These are phyloP conservation scores for Gracilaria domingensis DNA, from an alignment of 23 red algal species.

Conservation along the genomic window DNA sequence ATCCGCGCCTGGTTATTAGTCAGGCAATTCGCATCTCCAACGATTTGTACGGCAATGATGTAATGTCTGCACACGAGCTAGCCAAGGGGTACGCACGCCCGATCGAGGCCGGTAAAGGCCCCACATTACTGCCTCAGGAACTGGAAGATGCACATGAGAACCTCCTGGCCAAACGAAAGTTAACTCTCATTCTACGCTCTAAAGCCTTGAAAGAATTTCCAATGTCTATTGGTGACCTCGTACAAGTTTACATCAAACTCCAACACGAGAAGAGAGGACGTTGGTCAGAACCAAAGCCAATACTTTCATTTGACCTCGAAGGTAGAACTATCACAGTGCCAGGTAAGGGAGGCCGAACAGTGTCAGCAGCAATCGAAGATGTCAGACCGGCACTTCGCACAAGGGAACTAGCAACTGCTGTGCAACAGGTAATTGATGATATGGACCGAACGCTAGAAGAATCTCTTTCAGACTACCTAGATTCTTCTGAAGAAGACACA, in stretches of 20 bases:
- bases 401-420: slow-evolving; percentile 16
- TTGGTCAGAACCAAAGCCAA: neutral
- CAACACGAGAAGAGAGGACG: neutral
- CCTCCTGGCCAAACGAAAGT: slow-evolving; percentile 45
- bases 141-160: slow-evolving; percentile 2
- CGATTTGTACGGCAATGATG: slow-evolving; percentile 41
- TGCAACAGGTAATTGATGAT: slow-evolving; percentile 41
- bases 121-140: slow-evolving; percentile 11
- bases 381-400: neutral
- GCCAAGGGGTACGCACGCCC: slow-evolving; percentile 41
- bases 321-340: slow-evolving; percentile 13
- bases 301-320: slow-evolving; percentile 11
- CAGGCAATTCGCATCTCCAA: slow-evolving; percentile 20
- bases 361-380: slow-evolving; percentile 34
- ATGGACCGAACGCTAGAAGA: slow-evolving; percentile 12
- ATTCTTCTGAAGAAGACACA: neutral
- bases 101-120: neutral
- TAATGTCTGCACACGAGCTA: slow-evolving; percentile 25
- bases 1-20: too few relatives aligned
- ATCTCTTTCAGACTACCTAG: neutral
- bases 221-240: slow-evolving; percentile 25
- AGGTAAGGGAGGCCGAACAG: neutral
- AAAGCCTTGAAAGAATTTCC: slow-evolving; percentile 10
- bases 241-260: slow-evolving; percentile 30
- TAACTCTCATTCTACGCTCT: slow-evolving; percentile 27